Conservation (phyloP, 352 stramenopile species). For the Globisporangium irregulare region DNA sequence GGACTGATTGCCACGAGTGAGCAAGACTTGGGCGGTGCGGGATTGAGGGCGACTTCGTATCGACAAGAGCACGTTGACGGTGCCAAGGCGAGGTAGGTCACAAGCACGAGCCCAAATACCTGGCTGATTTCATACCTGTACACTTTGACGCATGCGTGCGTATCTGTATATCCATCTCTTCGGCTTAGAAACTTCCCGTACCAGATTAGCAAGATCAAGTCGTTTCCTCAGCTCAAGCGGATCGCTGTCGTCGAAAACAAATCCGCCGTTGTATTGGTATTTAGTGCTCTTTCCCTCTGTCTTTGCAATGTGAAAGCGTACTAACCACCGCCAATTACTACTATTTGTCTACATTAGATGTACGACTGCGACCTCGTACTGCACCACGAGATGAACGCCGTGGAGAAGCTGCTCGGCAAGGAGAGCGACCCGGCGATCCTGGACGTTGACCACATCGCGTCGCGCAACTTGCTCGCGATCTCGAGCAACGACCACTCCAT, state of each 20-base stretch:
- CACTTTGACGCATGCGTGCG: neutral
- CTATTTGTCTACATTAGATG: slow-evolving; percentile 31
- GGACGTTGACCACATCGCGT: slow-evolving; percentile 53
- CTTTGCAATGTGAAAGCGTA: neutral
- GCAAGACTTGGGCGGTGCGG: slow-evolving; percentile 13
- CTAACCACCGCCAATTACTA: neutral
- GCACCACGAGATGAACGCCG: slow-evolving; percentile 59
- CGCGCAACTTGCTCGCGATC: slow-evolving; percentile 51
- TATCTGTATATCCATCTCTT: neutral
- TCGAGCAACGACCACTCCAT: slow-evolving; percentile 53
- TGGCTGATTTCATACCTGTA: too few relatives aligned
- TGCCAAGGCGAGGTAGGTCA: slow-evolving; percentile 6
- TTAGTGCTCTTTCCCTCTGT: neutral
- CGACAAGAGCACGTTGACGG: slow-evolving; percentile 16
- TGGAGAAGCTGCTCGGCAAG: slow-evolving; percentile 40
- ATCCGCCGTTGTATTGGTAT: slow-evolving; percentile 46
- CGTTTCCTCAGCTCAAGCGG: slow-evolving; percentile 42
- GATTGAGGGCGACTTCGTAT: slow-evolving; percentile 13
- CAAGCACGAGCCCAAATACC: neutral
- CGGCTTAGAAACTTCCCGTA: slow-evolving; percentile 54
- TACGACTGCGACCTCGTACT: slow-evolving; percentile 63
- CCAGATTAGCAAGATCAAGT: slow-evolving; percentile 52
- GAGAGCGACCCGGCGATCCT: slow-evolving; percentile 36
- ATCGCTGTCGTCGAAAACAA: slow-evolving; percentile 67
- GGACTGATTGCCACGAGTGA: slow-evolving; percentile 52